Evolutionary conservation across 225 moss, liverwort and hornwort species (phyloP).

Genomic region (Pseudoscleropodium purum): DNA sequence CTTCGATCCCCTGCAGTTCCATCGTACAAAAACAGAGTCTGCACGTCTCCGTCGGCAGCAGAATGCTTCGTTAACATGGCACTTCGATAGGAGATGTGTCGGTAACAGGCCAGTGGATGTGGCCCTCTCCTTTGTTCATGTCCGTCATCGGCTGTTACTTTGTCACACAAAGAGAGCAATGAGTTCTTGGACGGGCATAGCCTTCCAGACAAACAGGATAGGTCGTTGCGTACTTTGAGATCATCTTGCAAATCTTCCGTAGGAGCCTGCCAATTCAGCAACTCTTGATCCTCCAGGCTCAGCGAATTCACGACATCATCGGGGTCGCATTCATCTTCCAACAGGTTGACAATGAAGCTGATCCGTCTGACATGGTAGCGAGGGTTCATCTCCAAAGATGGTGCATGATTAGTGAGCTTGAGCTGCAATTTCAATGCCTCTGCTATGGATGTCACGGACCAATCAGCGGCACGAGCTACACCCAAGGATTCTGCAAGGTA

Average conservation of each 20-base stretch:
- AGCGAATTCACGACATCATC: not conserved
- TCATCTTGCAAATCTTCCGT: not conserved
- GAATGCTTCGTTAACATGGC: constrained; percentile 1
- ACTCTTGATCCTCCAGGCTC: not conserved
- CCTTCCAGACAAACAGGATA: not conserved
- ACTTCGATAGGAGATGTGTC: not conserved
- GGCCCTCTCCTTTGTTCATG: too few species aligned
- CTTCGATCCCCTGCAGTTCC: not conserved
- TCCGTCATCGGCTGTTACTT: not conserved
- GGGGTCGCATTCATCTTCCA: not conserved
- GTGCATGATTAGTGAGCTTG: not conserved
- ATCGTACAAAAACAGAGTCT: not conserved
- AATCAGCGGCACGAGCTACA: not conserved
- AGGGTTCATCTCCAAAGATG: not conserved
- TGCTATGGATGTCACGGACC: not conserved
- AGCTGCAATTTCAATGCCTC: not conserved
- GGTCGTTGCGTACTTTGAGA: not conserved
- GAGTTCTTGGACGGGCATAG: not conserved
- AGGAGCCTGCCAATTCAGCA: not conserved
- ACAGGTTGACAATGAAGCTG: not conserved
- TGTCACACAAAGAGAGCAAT: not conserved
- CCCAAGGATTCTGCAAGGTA: not conserved
- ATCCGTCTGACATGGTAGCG: not conserved
- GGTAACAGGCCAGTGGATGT: not conserved
- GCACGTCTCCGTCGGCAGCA: not conserved